A percentile compares a stretch with the other conserved stretches of the same genome.
Evolutionary conservation across 352 stramenopile genomes (phyloP).

Genomic region (Phytophthora pseudosyringae): DNA sequence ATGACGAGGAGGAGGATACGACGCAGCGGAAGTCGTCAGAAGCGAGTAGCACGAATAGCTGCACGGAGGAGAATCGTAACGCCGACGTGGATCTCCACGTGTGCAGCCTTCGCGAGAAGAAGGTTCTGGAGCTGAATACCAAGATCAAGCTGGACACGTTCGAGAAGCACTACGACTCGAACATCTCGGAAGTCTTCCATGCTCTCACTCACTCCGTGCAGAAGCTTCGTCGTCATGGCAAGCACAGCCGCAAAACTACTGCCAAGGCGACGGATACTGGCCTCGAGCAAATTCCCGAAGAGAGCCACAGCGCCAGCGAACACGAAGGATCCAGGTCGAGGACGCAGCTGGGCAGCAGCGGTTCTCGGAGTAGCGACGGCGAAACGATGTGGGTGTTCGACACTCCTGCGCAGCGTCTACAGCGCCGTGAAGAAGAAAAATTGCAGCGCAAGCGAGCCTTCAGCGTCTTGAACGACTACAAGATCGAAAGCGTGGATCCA

Average conservation of each 20-base stretch:
- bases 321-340: slow-evolving; percentile 15
- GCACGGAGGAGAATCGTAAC: slow-evolving; percentile 19
- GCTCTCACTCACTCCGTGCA: slow-evolving; percentile 50
- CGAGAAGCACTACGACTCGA: slow-evolving; percentile 70
- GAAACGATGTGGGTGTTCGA: slow-evolving; percentile 64
- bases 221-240: slow-evolving; percentile 32
- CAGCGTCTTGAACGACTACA: slow-evolving; percentile 59
- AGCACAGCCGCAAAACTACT: slow-evolving; percentile 20
- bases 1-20: slow-evolving; percentile 8
- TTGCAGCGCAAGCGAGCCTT: slow-evolving; percentile 59
- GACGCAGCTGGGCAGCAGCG: slow-evolving; percentile 16
- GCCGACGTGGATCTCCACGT: slow-evolving; percentile 34
- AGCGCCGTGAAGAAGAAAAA: slow-evolving; percentile 60
- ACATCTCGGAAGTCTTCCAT: slow-evolving; percentile 63
- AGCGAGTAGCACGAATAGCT: slow-evolving; percentile 30
- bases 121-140: slow-evolving; percentile 58
- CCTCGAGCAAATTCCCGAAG: slow-evolving; percentile 38
- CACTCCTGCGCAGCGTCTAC: slow-evolving; percentile 57
- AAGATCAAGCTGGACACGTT: slow-evolving; percentile 60
- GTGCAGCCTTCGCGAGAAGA: slow-evolving; percentile 61
- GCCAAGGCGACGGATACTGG: slow-evolving; percentile 10
- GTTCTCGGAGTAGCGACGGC: slow-evolving; percentile 33
- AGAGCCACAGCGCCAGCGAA: slow-evolving; percentile 27
- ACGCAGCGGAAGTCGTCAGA: slow-evolving; percentile 25
- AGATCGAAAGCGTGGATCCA: slow-evolving; percentile 43